phyloP scores from a whole-genome alignment of 2,329 filamentous ascomycete species.

The Colletotrichum gloeosporioides region DNA sequence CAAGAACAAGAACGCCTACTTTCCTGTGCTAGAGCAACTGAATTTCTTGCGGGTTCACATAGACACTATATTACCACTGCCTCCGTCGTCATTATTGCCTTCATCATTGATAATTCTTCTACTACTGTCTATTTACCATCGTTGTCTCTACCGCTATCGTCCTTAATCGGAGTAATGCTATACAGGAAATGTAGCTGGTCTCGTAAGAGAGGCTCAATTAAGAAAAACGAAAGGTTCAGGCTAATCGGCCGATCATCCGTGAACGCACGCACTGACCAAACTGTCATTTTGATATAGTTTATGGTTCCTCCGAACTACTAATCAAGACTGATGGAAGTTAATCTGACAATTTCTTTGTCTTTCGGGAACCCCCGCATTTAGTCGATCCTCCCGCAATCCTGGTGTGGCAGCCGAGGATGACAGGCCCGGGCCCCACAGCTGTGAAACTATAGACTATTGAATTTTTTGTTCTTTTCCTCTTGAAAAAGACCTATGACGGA shows the following conservation, averaged over 20 bases:
- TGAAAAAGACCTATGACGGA: neutral
- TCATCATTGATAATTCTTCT: neutral
- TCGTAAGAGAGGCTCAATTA: neutral
- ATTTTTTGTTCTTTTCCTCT: neutral
- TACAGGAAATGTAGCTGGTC: neutral
- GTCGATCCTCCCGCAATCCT: neutral
- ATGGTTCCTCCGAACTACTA: neutral
- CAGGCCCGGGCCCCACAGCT: neutral
- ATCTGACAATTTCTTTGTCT: neutral
- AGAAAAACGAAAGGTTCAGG: neutral
- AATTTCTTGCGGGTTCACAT: neutral
- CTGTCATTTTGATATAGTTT: neutral
- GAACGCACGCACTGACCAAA: neutral
- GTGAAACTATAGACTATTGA: neutral
- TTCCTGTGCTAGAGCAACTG: too few relatives aligned
- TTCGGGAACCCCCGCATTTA: neutral
- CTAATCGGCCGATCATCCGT: neutral
- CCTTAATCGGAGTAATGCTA: neutral
- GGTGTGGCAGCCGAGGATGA: neutral
- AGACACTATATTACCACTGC: neutral
- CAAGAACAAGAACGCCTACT: too few relatives aligned
- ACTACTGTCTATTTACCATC: neutral
- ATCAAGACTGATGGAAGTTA: neutral
- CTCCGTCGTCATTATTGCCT: neutral
- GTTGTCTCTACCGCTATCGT: neutral